Evolutionary conservation across 441 rosid genomes (phyloP).

Genomic region (Cnidoscolus chayamansa): DNA sequence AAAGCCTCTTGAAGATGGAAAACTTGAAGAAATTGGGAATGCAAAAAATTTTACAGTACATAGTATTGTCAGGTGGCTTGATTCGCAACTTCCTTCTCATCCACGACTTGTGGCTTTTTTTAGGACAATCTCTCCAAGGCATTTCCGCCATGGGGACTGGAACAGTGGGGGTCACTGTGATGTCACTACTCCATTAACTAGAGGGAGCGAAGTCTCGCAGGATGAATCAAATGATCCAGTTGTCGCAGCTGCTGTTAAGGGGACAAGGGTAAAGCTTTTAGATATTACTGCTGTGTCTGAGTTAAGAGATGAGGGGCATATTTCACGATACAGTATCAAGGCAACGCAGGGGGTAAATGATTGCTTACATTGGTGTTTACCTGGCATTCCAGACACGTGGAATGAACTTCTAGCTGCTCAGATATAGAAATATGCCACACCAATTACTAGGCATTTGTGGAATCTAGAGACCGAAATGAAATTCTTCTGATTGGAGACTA

Average conservation of each 20-base stretch:
- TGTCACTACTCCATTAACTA: slow-evolving; percentile 30
- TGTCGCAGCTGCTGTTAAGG: slow-evolving; percentile 31
- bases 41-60: slow-evolving; percentile 41
- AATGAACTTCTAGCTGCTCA: slow-evolving; percentile 31
- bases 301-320: slow-evolving; percentile 41
- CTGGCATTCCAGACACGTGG: slow-evolving; percentile 38
- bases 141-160: slow-evolving; percentile 43
- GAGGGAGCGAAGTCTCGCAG: slow-evolving; percentile 34
- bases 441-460: slow-evolving; percentile 5
- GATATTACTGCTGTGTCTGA: slow-evolving; percentile 39
- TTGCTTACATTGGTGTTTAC: slow-evolving; percentile 47
- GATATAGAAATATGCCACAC: slow-evolving; percentile 18
- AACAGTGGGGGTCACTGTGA: slow-evolving; percentile 40
- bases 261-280: slow-evolving; percentile 31
- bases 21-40: slow-evolving; percentile 24
- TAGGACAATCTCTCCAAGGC: slow-evolving; percentile 41
- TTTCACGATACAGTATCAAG: slow-evolving; percentile 32
- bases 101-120: slow-evolving; percentile 35
- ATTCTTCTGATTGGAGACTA: not conserved
- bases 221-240: slow-evolving; percentile 33
- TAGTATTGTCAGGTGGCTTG: slow-evolving; percentile 38
- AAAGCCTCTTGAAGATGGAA: slow-evolving; percentile 25
- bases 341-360: slow-evolving; percentile 26
- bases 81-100: slow-evolving; percentile 29
- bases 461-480: slow-evolving; percentile 2